These are phyloP conservation scores for Cardamine occulta DNA, from an alignment of 345 rosid species.

Conservation along the genomic window DNA sequence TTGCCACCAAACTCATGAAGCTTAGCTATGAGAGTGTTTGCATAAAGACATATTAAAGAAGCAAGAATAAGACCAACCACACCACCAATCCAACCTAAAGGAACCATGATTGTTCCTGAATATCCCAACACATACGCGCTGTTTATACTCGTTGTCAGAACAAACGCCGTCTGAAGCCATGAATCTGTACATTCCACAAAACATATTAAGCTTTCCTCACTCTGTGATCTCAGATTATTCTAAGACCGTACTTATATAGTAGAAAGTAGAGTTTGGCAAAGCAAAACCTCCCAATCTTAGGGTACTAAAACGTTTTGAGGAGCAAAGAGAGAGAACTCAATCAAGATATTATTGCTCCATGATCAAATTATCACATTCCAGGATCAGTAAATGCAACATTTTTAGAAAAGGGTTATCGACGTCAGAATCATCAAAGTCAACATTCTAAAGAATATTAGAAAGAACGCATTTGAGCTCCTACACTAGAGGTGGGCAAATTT, in stretches of 20 bases:
- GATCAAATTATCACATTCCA: no score
- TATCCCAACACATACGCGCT: conserved; percentile 91
- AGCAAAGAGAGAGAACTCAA: neutral
- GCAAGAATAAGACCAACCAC: conserved; percentile 69
- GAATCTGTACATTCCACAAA: conserved; percentile 62
- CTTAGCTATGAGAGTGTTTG: conserved; percentile 78
- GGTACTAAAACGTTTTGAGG: neutral
- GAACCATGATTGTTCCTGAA: conserved; percentile 86
- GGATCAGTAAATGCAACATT: no score
- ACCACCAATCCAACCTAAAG: conserved; percentile 86
- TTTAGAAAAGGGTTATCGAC: no score
- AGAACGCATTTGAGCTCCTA: no score
- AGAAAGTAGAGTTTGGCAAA: conserved; percentile 10
- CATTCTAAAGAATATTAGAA: no score
- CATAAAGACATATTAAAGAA: conserved; percentile 68
- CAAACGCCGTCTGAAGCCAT: conserved; percentile 85
- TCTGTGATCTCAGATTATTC: neutral
- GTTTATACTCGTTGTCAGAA: conserved; percentile 85
- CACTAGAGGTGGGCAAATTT: no score
- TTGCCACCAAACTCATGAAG: conserved; percentile 85
- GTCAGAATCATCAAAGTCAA: no score
- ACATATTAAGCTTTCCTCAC: conserved; percentile 21
- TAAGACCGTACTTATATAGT: neutral
- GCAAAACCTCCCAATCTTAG: conserved; percentile 1
- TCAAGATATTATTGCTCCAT: no score